Evolutionary conservation across 1,284 basidiomycete species (phyloP).

Genomic region (Sanghuangporus weigelae): DNA sequence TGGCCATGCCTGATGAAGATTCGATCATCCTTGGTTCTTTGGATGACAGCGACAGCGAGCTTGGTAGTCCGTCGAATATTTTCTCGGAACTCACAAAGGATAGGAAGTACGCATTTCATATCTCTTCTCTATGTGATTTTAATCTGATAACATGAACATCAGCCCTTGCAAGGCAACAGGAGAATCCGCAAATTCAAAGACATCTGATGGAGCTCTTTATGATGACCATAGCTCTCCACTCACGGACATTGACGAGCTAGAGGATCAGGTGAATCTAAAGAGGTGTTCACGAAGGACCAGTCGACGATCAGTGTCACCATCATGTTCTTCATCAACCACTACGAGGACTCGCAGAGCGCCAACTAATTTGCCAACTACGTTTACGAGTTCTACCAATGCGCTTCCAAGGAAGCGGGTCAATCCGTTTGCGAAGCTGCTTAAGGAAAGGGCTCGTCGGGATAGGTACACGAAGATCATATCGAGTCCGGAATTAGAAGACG

Average conservation of each 20-base stretch:
- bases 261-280: not conserved
- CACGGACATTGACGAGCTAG: conserved; percentile 7
- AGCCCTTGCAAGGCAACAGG: not conserved
- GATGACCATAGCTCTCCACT: not conserved
- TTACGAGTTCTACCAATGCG: not conserved
- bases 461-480: conserved; percentile 19
- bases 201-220: not conserved
- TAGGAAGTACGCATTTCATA: conserved; percentile 20
- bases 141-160: not conserved
- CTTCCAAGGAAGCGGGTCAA: conserved; percentile 28
- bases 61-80: conserved; percentile 29
- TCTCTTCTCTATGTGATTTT: not conserved
- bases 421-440: conserved; percentile 42
- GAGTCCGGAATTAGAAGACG: conserved; percentile 6
- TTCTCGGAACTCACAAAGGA: conserved; percentile 18
- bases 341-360: not conserved
- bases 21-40: conserved; percentile 34
- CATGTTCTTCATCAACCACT: not conserved
- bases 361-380: not conserved
- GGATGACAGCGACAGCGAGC: conserved; percentile 45
- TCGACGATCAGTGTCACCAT: not conserved
- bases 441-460: conserved; percentile 26
- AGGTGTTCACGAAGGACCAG: not conserved
- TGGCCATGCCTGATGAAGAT: conserved; percentile 36
- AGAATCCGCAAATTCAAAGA: not conserved